phyloP scores from a whole-genome alignment of 495 filamentous ascomycete species.

The Tuber indicum region DNA sequence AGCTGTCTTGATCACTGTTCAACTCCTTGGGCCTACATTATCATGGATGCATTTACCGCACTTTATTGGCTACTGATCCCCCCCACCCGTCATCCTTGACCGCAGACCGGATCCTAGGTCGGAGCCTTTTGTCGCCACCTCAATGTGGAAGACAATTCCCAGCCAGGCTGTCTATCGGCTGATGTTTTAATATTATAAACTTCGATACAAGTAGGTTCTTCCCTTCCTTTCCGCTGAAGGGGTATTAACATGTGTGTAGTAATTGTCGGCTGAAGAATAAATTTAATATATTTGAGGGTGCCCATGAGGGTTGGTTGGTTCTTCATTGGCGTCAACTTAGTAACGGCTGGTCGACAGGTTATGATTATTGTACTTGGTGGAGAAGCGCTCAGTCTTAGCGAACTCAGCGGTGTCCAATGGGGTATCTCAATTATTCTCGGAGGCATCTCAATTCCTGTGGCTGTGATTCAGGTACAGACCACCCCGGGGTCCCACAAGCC shows the following conservation, averaged over 20 bases:
- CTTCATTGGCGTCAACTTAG: constrained; percentile 71
- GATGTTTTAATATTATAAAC: constrained; percentile 62
- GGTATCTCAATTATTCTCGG: constrained; percentile 68
- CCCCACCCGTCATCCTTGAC: constrained; percentile 62
- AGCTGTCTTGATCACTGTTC: constrained; percentile 74
- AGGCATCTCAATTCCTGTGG: constrained; percentile 63
- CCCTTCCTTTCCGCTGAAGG: neutral
- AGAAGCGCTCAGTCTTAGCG: constrained; percentile 57
- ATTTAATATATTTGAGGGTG: constrained; percentile 83
- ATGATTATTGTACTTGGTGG: constrained; percentile 74
- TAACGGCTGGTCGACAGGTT: constrained; percentile 77
- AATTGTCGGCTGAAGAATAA: constrained; percentile 81
- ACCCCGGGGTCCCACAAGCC: no score
- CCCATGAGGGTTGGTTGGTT: constrained; percentile 62
- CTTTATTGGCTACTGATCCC: constrained; percentile 79
- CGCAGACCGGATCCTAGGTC: constrained; percentile 72
- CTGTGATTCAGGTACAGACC: constrained; percentile 54
- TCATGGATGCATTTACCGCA: constrained; percentile 93
- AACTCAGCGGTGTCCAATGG: constrained; percentile 64
- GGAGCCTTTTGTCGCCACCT: constrained; percentile 65
- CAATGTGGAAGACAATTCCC: constrained; percentile 96
- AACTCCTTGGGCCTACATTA: constrained; percentile 89
- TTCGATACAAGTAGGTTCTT: constrained; percentile 63
- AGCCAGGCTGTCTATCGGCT: constrained; percentile 79
- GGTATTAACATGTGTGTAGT: constrained; percentile 37